phyloP scores from a whole-genome alignment of 1,284 basidiomycete species.

The Malassezia psittaci region DNA sequence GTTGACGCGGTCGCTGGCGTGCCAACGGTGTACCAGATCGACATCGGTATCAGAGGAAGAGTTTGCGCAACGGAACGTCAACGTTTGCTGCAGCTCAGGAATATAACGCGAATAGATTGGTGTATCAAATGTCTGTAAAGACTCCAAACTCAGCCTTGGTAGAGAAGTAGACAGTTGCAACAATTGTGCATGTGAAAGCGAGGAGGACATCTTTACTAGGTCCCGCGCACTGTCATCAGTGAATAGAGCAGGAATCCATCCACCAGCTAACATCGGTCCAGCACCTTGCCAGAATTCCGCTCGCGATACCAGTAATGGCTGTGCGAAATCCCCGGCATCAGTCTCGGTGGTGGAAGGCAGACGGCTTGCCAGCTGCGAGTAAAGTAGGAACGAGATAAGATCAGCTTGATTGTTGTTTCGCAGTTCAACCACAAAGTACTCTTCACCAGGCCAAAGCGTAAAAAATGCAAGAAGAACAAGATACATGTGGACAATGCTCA shows the following conservation, averaged over 20 bases:
- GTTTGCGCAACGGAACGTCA: constrained; percentile 32
- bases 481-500: constrained; percentile 20
- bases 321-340: background rate
- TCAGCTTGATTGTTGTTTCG: background rate
- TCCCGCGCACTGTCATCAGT: no score
- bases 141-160: constrained; percentile 13
- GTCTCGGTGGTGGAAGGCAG: constrained; percentile 19
- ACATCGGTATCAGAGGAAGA: constrained; percentile 25
- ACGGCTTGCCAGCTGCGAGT: constrained; percentile 16
- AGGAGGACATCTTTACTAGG: background rate
- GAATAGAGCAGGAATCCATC: constrained; percentile 17
- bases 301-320: constrained; percentile 20
- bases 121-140: constrained; percentile 10
- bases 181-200: background rate
- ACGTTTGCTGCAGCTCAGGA: constrained; percentile 27
- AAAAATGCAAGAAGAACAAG: constrained; percentile 23
- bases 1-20: constrained; percentile 37
- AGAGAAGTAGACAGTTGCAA: constrained; percentile 14
- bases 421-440: constrained; percentile 15
- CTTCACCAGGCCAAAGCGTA: constrained; percentile 33
- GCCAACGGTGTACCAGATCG: constrained; percentile 34
- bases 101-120: constrained; percentile 38
- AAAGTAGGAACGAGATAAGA: constrained; percentile 13
- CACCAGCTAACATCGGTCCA: constrained; percentile 13
- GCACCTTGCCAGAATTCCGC: constrained; percentile 37